Evolutionary conservation across 2,329 filamentous ascomycete species (phyloP).

Genomic region (Penicillium sp.): DNA sequence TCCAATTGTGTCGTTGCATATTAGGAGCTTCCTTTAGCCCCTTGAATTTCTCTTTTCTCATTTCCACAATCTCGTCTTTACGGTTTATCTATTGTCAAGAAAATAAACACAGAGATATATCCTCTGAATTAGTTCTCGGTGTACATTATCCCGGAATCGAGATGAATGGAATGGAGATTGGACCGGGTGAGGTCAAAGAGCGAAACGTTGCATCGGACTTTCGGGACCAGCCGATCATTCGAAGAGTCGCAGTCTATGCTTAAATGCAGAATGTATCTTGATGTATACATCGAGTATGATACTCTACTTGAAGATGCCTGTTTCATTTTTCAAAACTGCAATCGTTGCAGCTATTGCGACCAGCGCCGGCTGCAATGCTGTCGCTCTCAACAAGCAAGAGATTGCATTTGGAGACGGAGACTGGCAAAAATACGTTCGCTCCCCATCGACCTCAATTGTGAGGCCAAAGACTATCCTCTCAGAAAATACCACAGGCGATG

Average conservation of each 20-base stretch:
- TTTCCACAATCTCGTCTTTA: no score
- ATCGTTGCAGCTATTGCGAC: background rate
- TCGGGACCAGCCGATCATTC: conserved; percentile 6
- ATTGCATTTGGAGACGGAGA: background rate
- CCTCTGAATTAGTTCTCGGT: background rate
- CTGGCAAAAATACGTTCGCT: conserved; percentile 16
- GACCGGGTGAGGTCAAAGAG: conserved; percentile 4
- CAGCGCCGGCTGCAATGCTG: background rate
- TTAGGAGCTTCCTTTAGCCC: no score
- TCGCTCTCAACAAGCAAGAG: background rate
- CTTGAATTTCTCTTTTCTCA: no score
- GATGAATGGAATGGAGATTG: background rate
- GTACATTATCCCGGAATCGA: conserved; percentile 9
- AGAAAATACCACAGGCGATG: conserved; percentile 5
- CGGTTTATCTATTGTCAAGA: no score
- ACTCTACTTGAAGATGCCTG: background rate
- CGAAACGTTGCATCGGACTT: conserved; percentile 9
- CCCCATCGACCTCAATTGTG: conserved; percentile 1
- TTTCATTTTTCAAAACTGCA: background rate
- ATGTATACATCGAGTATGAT: background rate
- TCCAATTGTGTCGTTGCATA: no score
- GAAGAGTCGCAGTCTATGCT: background rate
- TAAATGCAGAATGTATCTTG: background rate
- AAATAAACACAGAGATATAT: no score
- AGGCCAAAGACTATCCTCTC: conserved; percentile 6